Conservation (phyloP, 1,284 basidiomycete genomes). For the Trametes pubescens region DNA sequence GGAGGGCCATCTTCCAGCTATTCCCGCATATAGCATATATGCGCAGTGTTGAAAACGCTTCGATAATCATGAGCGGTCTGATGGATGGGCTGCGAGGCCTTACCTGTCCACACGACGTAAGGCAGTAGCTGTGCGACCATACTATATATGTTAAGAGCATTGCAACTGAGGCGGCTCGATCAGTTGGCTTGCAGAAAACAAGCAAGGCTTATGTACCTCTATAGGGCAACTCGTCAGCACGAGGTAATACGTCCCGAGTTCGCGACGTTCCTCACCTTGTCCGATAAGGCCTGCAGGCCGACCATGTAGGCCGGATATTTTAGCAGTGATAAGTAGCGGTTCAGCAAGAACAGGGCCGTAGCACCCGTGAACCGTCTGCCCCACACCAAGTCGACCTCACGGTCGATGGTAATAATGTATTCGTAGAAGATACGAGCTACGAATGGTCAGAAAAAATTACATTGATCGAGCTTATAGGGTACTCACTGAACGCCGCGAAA, state of each 20-base stretch:
- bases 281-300: neutral
- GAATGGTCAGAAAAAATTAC: neutral
- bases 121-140: slow-evolving; percentile 1
- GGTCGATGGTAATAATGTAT: slow-evolving; percentile 18
- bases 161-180: neutral
- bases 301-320: slow-evolving; percentile 14
- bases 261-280: neutral
- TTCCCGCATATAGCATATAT: slow-evolving; percentile 16
- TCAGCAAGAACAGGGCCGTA: slow-evolving; percentile 11
- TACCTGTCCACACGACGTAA: slow-evolving; percentile 7
- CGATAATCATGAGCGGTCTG: neutral
- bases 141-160: neutral
- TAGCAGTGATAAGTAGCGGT: slow-evolving; percentile 16
- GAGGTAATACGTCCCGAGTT: neutral
- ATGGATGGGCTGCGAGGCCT: neutral
- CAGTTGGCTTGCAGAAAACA: neutral
- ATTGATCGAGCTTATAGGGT: neutral
- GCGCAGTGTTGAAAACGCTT: slow-evolving; percentile 18
- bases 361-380: neutral
- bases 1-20: slow-evolving; percentile 3
- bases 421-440: slow-evolving; percentile 20
- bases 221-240: neutral
- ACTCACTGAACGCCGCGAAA: slow-evolving; percentile 4
- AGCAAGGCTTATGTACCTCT: neutral
- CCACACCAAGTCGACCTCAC: slow-evolving; percentile 14